Evolutionary conservation across 2,329 filamentous ascomycete genomes (phyloP).

Genomic region (Fusarium denticulatum): DNA sequence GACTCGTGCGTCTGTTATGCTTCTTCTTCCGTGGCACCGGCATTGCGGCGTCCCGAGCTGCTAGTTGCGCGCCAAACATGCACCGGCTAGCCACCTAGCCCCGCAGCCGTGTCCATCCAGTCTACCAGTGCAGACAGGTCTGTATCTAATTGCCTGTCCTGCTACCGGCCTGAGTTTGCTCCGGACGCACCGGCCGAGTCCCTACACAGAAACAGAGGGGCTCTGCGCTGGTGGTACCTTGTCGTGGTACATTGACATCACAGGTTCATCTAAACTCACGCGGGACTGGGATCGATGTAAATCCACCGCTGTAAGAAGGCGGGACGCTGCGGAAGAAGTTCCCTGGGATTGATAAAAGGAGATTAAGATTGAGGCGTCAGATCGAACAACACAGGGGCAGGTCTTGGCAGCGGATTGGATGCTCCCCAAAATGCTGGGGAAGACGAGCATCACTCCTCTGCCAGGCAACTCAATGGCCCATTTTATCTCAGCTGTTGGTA

Average conservation of each 20-base stretch:
- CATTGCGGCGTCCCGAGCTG: slow-evolving; percentile 38
- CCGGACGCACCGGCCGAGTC: slow-evolving; percentile 38
- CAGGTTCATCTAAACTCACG: background rate
- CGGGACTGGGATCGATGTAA: slow-evolving; percentile 3
- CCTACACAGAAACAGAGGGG: slow-evolving; percentile 11
- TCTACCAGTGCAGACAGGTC: slow-evolving; percentile 9
- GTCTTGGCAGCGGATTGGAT: slow-evolving; percentile 22
- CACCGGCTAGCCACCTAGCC: slow-evolving; percentile 30
- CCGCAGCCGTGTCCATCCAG: slow-evolving; percentile 15
- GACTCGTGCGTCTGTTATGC: slow-evolving; percentile 37
- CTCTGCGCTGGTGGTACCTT: background rate
- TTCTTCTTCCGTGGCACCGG: slow-evolving; percentile 41
- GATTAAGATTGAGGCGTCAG: slow-evolving; percentile 3
- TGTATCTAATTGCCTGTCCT: slow-evolving; percentile 21
- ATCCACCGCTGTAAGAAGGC: background rate
- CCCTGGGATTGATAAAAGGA: slow-evolving; percentile 1
- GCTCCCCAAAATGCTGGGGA: slow-evolving; percentile 22
- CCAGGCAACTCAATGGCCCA: slow-evolving; percentile 7
- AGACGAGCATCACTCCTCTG: slow-evolving; percentile 12
- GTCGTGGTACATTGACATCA: slow-evolving; percentile 16
- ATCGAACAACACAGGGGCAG: slow-evolving; percentile 12
- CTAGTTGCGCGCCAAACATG: slow-evolving; percentile 36
- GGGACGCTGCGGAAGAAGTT: slow-evolving; percentile 20
- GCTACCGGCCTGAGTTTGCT: slow-evolving; percentile 28
- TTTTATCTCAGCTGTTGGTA: slow-evolving; percentile 13